phyloP scores from a whole-genome alignment of 1,139 yeast genomes.

The Yamadazyma taylorii region DNA sequence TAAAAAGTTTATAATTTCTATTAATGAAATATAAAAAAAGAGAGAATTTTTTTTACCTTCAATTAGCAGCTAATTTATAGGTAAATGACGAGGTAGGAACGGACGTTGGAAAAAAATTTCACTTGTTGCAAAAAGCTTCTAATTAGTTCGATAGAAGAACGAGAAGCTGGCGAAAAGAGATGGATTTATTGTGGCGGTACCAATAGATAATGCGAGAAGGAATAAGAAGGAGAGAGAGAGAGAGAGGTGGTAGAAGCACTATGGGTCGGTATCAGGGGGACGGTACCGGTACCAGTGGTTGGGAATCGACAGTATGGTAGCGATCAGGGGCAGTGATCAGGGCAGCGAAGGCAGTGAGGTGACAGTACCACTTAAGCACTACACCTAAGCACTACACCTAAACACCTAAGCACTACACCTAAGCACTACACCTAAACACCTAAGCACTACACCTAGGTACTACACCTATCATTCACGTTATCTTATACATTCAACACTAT shows the following conservation, averaged over 20 bases:
- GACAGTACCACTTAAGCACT: too few species aligned
- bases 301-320: too few species aligned
- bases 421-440: too few species aligned
- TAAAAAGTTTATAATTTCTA: background rate
- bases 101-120: constrained; percentile 2
- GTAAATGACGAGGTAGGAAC: too few species aligned
- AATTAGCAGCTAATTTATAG: background rate
- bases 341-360: too few species aligned
- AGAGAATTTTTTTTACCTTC: background rate
- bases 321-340: too few species aligned
- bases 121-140: constrained; percentile 1
- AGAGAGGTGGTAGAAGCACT: background rate
- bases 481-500: too few species aligned
- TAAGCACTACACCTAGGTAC: too few species aligned
- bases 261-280: background rate
- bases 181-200: background rate
- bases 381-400: too few species aligned
- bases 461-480: too few species aligned
- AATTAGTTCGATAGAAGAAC: constrained; percentile 1
- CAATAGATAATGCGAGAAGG: constrained; percentile 3
- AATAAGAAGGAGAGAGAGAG: background rate
- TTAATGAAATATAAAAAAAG: constrained; percentile 2
- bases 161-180: background rate
- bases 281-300: too few species aligned
- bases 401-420: too few species aligned